Conservation (phyloP, 345 rosid species). For the Physaria fendleri region DNA sequence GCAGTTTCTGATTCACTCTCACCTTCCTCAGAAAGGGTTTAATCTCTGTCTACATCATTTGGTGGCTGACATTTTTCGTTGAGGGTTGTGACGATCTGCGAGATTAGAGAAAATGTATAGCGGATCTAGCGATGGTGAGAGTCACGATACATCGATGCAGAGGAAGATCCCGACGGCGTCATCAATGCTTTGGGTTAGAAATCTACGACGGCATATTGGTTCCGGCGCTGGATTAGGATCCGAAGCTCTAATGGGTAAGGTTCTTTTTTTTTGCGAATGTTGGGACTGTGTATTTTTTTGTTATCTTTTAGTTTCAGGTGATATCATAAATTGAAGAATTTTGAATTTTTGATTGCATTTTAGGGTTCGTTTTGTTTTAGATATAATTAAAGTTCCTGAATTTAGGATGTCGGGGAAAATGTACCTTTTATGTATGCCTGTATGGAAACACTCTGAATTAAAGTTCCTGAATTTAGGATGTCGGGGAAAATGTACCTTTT, state of each 20-base stretch:
- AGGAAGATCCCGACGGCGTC: slow-evolving; percentile 93
- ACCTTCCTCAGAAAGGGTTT: background rate
- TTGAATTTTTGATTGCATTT: background rate
- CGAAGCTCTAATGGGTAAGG: slow-evolving; percentile 93
- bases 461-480: slow-evolving; percentile 3
- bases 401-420: slow-evolving; percentile 1
- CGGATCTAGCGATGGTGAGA: slow-evolving; percentile 95
- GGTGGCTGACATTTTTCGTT: background rate
- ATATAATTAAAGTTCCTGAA: background rate
- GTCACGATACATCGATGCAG: slow-evolving; percentile 69
- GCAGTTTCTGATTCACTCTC: slow-evolving; percentile 4
- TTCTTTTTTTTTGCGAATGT: background rate
- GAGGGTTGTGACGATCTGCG: slow-evolving; percentile 16
- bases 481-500: background rate
- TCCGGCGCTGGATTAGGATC: slow-evolving; percentile 98
- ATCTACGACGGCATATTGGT: slow-evolving; percentile 84
- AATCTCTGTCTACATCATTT: slow-evolving; percentile 5
- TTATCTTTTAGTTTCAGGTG: background rate
- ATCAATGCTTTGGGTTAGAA: slow-evolving; percentile 95
- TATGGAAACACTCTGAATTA: background rate
- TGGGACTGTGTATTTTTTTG: background rate
- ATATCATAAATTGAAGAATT: background rate
- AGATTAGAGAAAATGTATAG: slow-evolving; percentile 51
- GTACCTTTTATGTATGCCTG: background rate
- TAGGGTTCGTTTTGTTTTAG: slow-evolving; percentile 5